These are phyloP conservation scores for Ustilago crameri DNA, from an alignment of 1,284 basidiomycete species.

Conservation along the genomic window DNA sequence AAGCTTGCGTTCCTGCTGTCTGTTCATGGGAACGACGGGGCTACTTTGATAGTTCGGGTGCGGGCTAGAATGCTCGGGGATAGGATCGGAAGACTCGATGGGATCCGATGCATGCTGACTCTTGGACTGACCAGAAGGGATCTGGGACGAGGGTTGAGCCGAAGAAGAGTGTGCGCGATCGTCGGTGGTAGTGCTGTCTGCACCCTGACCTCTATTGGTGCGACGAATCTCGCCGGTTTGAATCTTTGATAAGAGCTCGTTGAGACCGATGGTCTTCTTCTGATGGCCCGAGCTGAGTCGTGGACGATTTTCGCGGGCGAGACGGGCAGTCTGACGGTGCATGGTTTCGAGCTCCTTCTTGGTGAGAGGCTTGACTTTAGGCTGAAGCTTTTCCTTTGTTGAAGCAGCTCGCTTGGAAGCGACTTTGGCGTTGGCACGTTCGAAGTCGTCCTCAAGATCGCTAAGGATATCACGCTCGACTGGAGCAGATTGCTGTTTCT, in stretches of 20 bases:
- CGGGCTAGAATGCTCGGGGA: conserved; percentile 36
- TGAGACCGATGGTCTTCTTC: conserved; percentile 51
- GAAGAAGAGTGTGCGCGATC: conserved; percentile 8
- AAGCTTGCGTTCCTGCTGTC: conserved; percentile 35
- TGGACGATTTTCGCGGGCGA: conserved; percentile 55
- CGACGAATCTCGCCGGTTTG: conserved; percentile 21
- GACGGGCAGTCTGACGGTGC: conserved; percentile 56
- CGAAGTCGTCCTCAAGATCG: conserved; percentile 33
- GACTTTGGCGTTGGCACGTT: conserved; percentile 20
- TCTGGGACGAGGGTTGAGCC: conserved; percentile 36
- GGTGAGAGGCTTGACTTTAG: conserved; percentile 49
- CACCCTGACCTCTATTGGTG: not conserved
- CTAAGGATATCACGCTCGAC: conserved; percentile 32
- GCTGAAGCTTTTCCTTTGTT: conserved; percentile 23
- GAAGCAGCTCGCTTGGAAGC: conserved; percentile 23
- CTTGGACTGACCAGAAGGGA: conserved; percentile 39
- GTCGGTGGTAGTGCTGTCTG: conserved; percentile 5
- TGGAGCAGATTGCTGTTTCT: conserved; percentile 12
- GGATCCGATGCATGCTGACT: conserved; percentile 47
- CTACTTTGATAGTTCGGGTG: conserved; percentile 28
- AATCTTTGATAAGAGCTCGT: conserved; percentile 56
- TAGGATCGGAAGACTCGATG: conserved; percentile 42
- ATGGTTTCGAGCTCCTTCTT: conserved; percentile 60
- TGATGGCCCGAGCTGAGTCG: conserved; percentile 30
- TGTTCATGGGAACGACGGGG: conserved; percentile 29